Evolutionary conservation across 495 filamentous ascomycete species (phyloP).

Genomic region (Corynascus novoguineensis): DNA sequence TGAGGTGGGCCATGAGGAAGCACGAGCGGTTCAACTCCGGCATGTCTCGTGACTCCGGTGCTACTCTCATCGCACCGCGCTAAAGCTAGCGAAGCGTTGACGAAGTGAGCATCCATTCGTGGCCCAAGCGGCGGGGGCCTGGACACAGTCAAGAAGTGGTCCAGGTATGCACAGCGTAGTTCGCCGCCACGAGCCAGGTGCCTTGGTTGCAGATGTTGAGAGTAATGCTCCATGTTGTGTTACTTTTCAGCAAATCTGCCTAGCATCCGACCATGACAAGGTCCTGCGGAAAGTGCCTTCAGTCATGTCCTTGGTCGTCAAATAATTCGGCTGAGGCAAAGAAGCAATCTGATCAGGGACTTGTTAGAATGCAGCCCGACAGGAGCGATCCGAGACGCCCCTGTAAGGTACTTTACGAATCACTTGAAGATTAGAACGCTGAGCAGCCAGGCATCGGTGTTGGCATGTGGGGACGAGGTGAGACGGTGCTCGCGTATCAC

Average conservation of each 20-base stretch:
- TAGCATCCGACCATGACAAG: neutral
- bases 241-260: neutral
- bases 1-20: neutral
- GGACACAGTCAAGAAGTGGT: too few species aligned
- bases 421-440: neutral
- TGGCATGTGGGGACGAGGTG: neutral
- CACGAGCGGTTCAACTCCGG: constrained; percentile 3
- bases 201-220: neutral
- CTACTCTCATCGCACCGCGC: neutral
- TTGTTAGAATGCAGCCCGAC: neutral
- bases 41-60: neutral
- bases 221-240: neutral
- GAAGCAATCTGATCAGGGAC: neutral
- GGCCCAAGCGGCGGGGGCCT: neutral
- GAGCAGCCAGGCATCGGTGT: neutral
- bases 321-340: neutral
- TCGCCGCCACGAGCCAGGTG: too few species aligned
- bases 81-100: neutral
- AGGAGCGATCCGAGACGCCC: neutral
- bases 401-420: neutral
- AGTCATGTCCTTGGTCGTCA: too few species aligned
- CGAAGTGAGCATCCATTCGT: neutral
- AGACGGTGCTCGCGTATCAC: constrained; percentile 2
- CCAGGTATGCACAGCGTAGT: too few species aligned
- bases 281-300: too few species aligned